Evolutionary conservation across 164 flowering plant species (phyloP), one percentile per base, ranked within the genome.

Genomic region (grape (Vitis vinifera)): DNA sequence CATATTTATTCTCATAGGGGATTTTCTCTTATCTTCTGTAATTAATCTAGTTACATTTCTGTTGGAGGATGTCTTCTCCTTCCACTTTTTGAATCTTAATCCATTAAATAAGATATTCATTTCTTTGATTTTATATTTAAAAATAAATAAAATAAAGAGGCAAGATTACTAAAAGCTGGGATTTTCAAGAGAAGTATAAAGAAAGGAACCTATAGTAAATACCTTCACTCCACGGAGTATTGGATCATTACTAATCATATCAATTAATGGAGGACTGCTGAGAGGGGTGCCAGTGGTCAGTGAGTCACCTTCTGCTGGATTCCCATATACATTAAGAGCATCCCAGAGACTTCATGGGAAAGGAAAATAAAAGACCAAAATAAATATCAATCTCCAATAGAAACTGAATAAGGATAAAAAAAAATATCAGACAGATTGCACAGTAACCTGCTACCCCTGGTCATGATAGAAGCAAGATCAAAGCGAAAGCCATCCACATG

Each of bases 401-500:
- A 10, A 19, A 64, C 15, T 52, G 9, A 59, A 55, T 29, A 30
- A 63, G 49, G 60, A 51, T 11, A 59, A 13, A 52, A 69, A 77
- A 77, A 29, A 37, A 23, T 10, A 44, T 4, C 62, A 31, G n/a
- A 9, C 14, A 64, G 80, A 59, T 75, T 71, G 67, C 51, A 67
- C 51, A 47, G 53, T 52, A 57, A 94, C 99, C 99, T 95, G 94
- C 94, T 85, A 73, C 91, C 76, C 81, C 99, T 85, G 55, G 99
- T 91, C 87, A 95, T 66, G 63, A 94, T 94, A 70, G 99, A 91
- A 64, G 97, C 99, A 80, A 95, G 97, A 82, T 95, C 99, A 82
- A 95, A 95, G 79, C 97, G 97, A 77, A 95, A 94, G 62, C 99
- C 99, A 86, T 95, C 99, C 59, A 91, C 88, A 79, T 95, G 99